Base-by-base conservation (phyloP, 257 asterid genomes). In the Nicotiana otophora region DNA sequence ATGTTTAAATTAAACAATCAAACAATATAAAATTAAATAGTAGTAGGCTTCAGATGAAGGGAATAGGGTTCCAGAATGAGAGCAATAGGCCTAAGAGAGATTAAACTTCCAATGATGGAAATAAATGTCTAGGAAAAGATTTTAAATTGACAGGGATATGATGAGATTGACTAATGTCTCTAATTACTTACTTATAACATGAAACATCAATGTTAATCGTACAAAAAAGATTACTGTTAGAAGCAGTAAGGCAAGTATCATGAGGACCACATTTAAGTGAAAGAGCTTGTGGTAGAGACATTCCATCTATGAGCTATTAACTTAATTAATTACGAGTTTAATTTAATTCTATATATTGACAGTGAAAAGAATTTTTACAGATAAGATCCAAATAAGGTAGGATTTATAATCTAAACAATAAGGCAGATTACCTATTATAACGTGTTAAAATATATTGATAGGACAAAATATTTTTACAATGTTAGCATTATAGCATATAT, bases 231-330 rank as follows among this genome's bases (percentile, higher is more conserved):
- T 81, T 34, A 77, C 54, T 81, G 84, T 82, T 66, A 66, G 74
- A 61, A 78, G 66, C 67, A 83, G 78, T 15, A 88, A 62, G 20
- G 39, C n/a, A 15, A 64, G 14, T 8, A 28, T 54, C 81, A 84
- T 16, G 74, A 64, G 87, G 82, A 51, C 68, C 84, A 86, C 78
- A 80, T 48, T 68, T 77, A 42, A 42, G 51, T 51, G 68, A 72
- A 85, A 67, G 58, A 62, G 78, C 39, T 81, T 77, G 67, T 84
- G 87, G 90, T 88, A 26, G 88, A 82, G 88, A 85, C 88, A 85
- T 81, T 82, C 61, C 81, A 82, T 81, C 83, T 51, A 81, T 81
- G 89, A 87, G 79, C 48, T 77, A 85, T 84, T 87, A 82, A 81
- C 84, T 84, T 80, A 83, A 87, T 42, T 42, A 42, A 8, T 42